Conservation (phyloP, 768 basidiomycete genomes). For the Tulasnella sp. region DNA sequence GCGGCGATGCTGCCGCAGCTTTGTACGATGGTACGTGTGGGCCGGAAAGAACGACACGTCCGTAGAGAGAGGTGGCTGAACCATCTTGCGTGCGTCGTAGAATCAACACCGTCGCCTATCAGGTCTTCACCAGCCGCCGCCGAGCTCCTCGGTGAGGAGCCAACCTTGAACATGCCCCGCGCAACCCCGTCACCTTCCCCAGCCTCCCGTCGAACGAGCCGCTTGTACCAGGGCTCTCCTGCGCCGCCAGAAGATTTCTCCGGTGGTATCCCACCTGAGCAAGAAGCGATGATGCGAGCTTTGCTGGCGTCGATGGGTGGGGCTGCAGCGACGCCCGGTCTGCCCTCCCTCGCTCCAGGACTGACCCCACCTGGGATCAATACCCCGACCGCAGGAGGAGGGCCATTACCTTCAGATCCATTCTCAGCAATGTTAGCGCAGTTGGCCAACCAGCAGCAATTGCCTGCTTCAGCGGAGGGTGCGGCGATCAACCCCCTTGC, state of each 20-base stretch:
- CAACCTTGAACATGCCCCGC: constrained; percentile 33
- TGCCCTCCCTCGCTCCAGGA: neutral
- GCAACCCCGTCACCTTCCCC: constrained; percentile 32
- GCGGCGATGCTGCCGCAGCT: constrained; percentile 61
- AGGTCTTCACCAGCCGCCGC: constrained; percentile 32
- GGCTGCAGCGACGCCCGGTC: constrained; percentile 22
- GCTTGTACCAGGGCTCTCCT: constrained; percentile 5
- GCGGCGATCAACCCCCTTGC: constrained; percentile 24
- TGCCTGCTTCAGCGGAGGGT: neutral
- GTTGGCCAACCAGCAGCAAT: constrained; percentile 23
- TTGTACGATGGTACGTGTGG: constrained; percentile 47
- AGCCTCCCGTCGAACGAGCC: constrained; percentile 29
- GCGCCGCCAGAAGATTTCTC: constrained; percentile 29
- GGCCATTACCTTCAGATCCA: constrained; percentile 32
- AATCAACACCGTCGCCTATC: constrained; percentile 43
- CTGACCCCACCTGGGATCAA: constrained; percentile 20
- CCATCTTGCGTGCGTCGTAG: too few relatives aligned
- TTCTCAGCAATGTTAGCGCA: constrained; percentile 38
- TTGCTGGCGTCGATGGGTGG: constrained; percentile 42
- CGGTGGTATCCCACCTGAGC: constrained; percentile 53
- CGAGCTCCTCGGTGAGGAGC: constrained; percentile 36
- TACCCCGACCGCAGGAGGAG: constrained; percentile 20
- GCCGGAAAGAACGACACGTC: neutral
- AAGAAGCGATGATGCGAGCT: constrained; percentile 63
- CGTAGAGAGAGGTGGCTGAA: too few relatives aligned